Percentiles rank a stretch among this genome's conserved stretches.
Conservation (phyloP, 768 basidiomycete genomes). For the Phanerochaete carnosa region DNA sequence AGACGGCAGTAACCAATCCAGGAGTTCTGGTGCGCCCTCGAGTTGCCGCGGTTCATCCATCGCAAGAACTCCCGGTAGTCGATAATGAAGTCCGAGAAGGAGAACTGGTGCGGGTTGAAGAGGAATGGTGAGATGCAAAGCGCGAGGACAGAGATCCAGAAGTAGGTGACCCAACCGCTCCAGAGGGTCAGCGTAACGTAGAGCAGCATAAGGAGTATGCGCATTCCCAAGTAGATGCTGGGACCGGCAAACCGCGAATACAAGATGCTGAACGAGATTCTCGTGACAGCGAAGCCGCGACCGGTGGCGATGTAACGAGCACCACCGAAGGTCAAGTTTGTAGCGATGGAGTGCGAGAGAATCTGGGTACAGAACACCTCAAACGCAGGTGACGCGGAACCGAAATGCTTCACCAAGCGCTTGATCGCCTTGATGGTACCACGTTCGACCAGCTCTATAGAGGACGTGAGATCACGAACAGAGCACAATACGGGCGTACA, state of each 20-base stretch:
- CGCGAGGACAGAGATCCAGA: constrained; percentile 93
- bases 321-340: constrained; percentile 95
- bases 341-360: constrained; percentile 95
- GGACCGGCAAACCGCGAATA: constrained; percentile 99
- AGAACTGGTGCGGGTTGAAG: constrained; percentile 99
- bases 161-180: constrained; percentile 93
- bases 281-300: constrained; percentile 95
- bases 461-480: constrained; percentile 1
- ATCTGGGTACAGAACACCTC: constrained; percentile 99
- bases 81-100: constrained; percentile 93
- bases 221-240: constrained; percentile 95
- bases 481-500: neutral
- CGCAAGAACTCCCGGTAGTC: constrained; percentile 96
- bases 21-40: constrained; percentile 93
- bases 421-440: constrained; percentile 90
- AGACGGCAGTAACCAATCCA: constrained; percentile 99
- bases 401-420: constrained; percentile 91
- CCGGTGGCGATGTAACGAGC: constrained; percentile 99
- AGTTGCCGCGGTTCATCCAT: constrained; percentile 99
- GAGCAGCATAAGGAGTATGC: constrained; percentile 87
- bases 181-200: constrained; percentile 92
- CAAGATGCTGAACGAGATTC: constrained; percentile 91
- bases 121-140: constrained; percentile 95
- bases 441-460: constrained; percentile 87
- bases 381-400: constrained; percentile 91